These are phyloP conservation scores for Populus alba DNA, from an alignment of 345 rosid species.

Conservation along the genomic window DNA sequence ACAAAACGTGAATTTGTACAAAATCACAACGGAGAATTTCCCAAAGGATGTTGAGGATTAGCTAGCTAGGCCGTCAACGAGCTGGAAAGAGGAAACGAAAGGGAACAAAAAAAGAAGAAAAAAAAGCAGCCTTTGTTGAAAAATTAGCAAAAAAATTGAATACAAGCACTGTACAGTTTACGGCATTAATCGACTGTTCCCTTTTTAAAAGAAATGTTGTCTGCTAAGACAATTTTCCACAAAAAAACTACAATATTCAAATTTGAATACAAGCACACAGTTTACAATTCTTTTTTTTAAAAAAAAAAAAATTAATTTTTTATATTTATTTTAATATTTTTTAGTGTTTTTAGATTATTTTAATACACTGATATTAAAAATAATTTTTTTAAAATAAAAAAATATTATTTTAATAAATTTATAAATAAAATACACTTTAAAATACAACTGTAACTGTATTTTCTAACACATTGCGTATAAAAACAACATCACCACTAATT, in stretches of 20 bases:
- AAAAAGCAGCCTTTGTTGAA: conserved; percentile 40
- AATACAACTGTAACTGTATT: too few relatives aligned
- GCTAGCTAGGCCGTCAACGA: neutral
- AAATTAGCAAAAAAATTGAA: neutral
- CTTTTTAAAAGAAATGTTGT: conserved; percentile 14
- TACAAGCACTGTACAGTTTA: neutral
- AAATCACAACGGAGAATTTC: neutral
- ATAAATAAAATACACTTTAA: too few relatives aligned
- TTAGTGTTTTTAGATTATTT: too few relatives aligned
- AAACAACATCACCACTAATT: neutral
- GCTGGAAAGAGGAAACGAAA: neutral
- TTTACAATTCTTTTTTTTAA: too few relatives aligned
- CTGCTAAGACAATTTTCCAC: neutral
- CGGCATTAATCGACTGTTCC: conserved; percentile 5
- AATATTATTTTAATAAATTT: too few relatives aligned
- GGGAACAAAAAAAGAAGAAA: conserved; percentile 26
- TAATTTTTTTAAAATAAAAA: too few relatives aligned
- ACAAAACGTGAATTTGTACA: neutral
- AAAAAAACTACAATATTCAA: neutral
- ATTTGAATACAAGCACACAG: neutral
- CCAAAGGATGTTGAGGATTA: neutral
- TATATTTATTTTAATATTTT: too few relatives aligned
- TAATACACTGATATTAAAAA: too few relatives aligned
- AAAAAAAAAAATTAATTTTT: too few relatives aligned
- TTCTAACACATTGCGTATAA: too few relatives aligned